A percentile compares a stretch with the other conserved stretches of the same genome.
phyloP scores from a whole-genome alignment of 768 basidiomycete genomes.

The Termitomyces sp. region DNA sequence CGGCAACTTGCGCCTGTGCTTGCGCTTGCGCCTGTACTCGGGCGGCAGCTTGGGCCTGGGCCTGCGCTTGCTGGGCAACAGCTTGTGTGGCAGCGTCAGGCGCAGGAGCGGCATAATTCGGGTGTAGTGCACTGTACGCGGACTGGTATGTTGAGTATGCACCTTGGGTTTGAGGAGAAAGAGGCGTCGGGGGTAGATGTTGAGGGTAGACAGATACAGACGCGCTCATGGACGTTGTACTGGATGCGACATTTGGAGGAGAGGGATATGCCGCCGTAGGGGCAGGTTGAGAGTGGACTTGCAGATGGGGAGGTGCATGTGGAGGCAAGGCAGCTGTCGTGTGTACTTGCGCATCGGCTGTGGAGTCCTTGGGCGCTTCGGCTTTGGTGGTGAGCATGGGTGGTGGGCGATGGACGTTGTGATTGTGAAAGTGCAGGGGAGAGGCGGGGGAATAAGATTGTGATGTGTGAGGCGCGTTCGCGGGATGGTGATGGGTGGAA shows the following conservation, averaged over 20 bases:
- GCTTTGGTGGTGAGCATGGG: not conserved
- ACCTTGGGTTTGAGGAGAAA: not conserved
- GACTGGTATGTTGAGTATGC: not conserved
- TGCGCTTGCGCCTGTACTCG: slow-evolving; percentile 2
- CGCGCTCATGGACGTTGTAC: not conserved
- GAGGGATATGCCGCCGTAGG: not conserved
- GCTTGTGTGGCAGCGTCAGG: not conserved
- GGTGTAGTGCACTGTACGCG: not conserved
- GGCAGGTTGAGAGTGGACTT: not conserved
- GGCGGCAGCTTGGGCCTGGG: not conserved
- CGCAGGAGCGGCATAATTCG: not conserved
- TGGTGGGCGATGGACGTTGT: not conserved
- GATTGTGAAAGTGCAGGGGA: not conserved
- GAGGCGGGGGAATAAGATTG: slow-evolving; percentile 9
- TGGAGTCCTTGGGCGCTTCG: not conserved
- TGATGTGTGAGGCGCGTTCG: no score
- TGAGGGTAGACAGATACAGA: not conserved
- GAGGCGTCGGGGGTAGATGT: not conserved
- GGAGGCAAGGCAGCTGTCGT: not conserved
- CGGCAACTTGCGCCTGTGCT: not conserved
- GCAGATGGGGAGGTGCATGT: not conserved
- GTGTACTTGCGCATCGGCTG: not conserved
- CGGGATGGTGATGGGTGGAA: no score
- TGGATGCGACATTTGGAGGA: not conserved
- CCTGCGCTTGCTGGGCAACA: not conserved